A percentile compares a stretch with the other conserved stretches of the same genome.
phyloP scores from a whole-genome alignment of 139 green algal species.

The Chlamydomonas sp. region DNA sequence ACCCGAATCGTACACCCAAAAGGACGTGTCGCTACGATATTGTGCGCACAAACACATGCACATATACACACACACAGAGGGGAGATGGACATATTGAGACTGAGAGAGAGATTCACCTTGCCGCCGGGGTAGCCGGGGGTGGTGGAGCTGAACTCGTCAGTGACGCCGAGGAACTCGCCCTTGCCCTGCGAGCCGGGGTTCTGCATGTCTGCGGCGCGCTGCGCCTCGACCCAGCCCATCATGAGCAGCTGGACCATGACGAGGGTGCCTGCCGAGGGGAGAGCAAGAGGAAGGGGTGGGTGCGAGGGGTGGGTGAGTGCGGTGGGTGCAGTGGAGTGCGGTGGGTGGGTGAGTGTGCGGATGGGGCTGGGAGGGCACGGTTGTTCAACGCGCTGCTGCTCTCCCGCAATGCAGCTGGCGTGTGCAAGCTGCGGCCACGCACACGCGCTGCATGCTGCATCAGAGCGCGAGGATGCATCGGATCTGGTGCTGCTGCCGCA shows the following conservation, averaged over 20 bases:
- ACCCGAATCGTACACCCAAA: no score
- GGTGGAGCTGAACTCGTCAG: constrained; percentile 68
- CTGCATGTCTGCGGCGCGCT: constrained; percentile 69
- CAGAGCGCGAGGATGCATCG: no score
- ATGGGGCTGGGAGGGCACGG: background rate
- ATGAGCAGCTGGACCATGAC: constrained; percentile 61
- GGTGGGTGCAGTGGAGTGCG: background rate
- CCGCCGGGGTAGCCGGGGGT: constrained; percentile 67
- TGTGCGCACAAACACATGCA: no score
- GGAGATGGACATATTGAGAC: no score
- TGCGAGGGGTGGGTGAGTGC: background rate
- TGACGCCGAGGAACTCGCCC: constrained; percentile 77
- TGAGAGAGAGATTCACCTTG: no score
- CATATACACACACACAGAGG: no score
- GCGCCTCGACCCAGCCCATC: constrained; percentile 69
- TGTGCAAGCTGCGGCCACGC: no score
- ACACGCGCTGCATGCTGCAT: no score
- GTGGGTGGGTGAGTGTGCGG: background rate
- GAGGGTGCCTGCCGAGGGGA: constrained; percentile 48
- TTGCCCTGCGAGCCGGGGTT: constrained; percentile 80
- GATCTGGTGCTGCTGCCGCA: no score
- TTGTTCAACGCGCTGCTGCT: background rate
- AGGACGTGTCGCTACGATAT: no score
- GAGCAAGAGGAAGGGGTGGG: background rate
- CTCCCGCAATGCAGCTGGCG: no score